phyloP scores from a whole-genome alignment of 352 stramenopile species.

The Globisporangium cystogenes region DNA sequence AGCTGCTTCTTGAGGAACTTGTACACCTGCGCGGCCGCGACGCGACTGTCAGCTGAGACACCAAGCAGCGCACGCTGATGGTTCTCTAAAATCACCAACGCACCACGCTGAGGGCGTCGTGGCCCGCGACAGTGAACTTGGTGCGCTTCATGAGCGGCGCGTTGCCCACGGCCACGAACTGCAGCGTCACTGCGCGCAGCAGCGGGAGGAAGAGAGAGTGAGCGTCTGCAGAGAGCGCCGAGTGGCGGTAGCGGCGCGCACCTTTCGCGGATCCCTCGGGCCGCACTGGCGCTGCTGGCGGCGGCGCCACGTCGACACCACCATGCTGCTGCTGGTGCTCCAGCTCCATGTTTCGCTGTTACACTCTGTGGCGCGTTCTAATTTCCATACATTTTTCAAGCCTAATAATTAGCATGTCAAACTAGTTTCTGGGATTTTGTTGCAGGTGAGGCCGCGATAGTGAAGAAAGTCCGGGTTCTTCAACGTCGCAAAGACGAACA shows the following conservation, averaged over 20 bases:
- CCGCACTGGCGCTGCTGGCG: not conserved
- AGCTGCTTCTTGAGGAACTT: conserved; percentile 83
- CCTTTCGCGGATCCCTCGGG: conserved; percentile 16
- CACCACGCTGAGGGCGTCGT: conserved; percentile 72
- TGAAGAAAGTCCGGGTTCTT: too few relatives aligned
- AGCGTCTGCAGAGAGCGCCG: not conserved
- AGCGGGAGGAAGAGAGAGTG: not conserved
- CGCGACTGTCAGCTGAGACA: too few relatives aligned
- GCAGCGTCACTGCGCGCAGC: conserved; percentile 57
- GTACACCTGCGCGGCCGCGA: conserved; percentile 82
- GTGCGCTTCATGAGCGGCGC: conserved; percentile 84
- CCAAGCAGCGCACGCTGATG: too few relatives aligned
- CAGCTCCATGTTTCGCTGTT: too few relatives aligned
- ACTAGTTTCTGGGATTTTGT: too few relatives aligned
- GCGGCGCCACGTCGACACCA: not conserved
- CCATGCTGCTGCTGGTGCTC: not conserved
- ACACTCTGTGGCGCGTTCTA: too few relatives aligned
- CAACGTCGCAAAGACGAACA: too few relatives aligned
- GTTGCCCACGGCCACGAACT: conserved; percentile 78
- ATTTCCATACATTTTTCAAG: not conserved
- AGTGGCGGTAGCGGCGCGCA: not conserved
- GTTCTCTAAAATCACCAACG: too few relatives aligned
- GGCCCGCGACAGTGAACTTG: conserved; percentile 81
- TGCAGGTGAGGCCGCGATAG: too few relatives aligned
- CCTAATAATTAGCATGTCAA: too few relatives aligned